phyloP scores from a whole-genome alignment of 768 basidiomycete genomes.

The Xerocomus brunneocitrinus region DNA sequence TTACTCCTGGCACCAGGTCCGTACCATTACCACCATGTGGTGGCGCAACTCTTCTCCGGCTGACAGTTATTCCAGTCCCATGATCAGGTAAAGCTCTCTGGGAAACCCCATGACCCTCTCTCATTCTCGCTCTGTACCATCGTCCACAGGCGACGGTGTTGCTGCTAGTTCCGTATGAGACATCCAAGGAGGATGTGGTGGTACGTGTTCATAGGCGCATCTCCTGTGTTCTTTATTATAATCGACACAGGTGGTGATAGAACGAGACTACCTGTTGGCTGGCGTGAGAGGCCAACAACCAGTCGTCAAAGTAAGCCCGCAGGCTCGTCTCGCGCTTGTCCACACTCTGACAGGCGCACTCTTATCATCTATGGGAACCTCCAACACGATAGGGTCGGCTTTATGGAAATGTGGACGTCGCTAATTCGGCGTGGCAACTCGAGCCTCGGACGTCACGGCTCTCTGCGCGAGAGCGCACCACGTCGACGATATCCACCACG shows the following conservation, averaged over 20 bases:
- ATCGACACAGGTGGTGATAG: conserved; percentile 58
- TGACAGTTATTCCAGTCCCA: conserved; percentile 54
- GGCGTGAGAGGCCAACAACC: conserved; percentile 67
- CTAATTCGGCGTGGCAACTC: conserved; percentile 73
- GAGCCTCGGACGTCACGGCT: conserved; percentile 55
- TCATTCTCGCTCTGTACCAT: conserved; percentile 17
- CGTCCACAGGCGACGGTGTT: conserved; percentile 65
- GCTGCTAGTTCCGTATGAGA: conserved; percentile 66
- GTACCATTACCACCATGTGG: conserved; percentile 18
- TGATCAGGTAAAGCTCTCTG: conserved; percentile 58
- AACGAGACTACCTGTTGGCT: conserved; percentile 66
- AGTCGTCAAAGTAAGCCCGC: conserved; percentile 59
- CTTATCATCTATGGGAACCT: neutral
- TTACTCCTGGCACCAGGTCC: conserved; percentile 87
- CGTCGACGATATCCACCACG: conserved; percentile 67
- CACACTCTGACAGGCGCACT: neutral
- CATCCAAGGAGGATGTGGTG: conserved; percentile 65
- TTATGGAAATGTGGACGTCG: conserved; percentile 63
- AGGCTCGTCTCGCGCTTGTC: conserved; percentile 3
- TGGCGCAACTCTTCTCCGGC: conserved; percentile 14
- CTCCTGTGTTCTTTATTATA: neutral
- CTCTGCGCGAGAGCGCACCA: conserved; percentile 65
- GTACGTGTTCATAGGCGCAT: conserved; percentile 37
- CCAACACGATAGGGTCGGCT: conserved; percentile 54
- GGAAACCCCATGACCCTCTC: conserved; percentile 7